Evolutionary conservation across 2,329 filamentous ascomycete species (phyloP), one percentile per base, ranked within the genome.

Genomic region (Ascochyta clinopodiicola): DNA sequence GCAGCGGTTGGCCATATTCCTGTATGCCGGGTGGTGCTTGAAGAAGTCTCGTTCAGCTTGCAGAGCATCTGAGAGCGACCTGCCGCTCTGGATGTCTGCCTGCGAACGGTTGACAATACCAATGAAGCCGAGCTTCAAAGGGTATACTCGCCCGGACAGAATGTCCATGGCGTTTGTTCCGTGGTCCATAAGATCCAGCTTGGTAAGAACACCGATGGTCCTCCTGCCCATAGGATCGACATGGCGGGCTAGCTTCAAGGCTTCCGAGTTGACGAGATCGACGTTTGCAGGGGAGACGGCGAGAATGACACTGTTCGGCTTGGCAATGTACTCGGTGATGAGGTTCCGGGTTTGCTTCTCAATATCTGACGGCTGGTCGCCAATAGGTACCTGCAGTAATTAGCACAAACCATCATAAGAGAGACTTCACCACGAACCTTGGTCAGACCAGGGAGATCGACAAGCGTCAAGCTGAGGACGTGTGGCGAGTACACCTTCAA

Each of bases 91-190:
- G 38, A 99, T 99, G 76, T 99, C 95, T 77, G 98, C 94, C 77
- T 99, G 95, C 31, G 95, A 98, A 61, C 95, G 88, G 78, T 99
- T 99, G 69, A 99, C 94, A 15, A 98, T 93, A 58, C 95, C 95
- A 66, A 99, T 98, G 75, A 98, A 99, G 25, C 95, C 95, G 60
- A 99, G 85, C 78, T 98, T 99, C 67, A 99, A 77, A 8, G 95
- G 95, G 76, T 99, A 99, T 3, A 99, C 95, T 24, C 95, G 88
- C 3, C 95, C 95, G 6, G 94, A 96, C n/a, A 99, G 84, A 66
- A 99, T 99, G 71, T 99, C 95, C 66, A 99, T 83, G 15, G 95
- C 95, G 71, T 99, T 98, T 53, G 95, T 99, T 60, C 95, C 95
- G 72, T 99, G 94, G 72, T 99, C 95, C 95, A 99, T 99, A 54